phyloP scores from a whole-genome alignment of 1,284 basidiomycete genomes.

The Malassezia sp. region DNA sequence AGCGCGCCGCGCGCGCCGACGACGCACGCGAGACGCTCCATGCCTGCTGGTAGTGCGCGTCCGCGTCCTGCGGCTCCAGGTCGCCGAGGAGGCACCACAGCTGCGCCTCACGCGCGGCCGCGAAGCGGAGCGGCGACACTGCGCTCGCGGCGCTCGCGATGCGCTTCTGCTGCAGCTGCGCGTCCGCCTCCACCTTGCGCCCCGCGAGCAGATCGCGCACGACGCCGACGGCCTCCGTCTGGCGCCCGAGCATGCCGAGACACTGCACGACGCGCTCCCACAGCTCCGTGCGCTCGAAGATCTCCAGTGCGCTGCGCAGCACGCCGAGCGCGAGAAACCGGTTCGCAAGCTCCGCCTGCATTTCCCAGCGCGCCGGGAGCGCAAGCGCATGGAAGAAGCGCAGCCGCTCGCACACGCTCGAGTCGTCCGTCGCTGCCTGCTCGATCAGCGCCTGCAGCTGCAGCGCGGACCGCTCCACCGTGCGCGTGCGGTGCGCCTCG shows the following conservation, averaged over 20 bases:
- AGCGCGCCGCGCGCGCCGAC: constrained; percentile 79
- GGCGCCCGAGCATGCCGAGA: constrained; percentile 32
- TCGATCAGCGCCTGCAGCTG: constrained; percentile 45
- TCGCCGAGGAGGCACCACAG: constrained; percentile 93
- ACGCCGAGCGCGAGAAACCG: constrained; percentile 39
- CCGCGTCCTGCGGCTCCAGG: constrained; percentile 58
- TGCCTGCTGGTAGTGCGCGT: constrained; percentile 66
- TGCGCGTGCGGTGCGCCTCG: constrained; percentile 37
- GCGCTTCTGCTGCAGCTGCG: constrained; percentile 20
- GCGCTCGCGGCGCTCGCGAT: constrained; percentile 35
- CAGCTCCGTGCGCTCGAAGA: constrained; percentile 39
- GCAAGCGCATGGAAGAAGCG: constrained; percentile 39
- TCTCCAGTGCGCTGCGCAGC: constrained; percentile 39
- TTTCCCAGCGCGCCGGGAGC: constrained; percentile 42
- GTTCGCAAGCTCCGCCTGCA: constrained; percentile 41
- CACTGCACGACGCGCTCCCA: constrained; percentile 45
- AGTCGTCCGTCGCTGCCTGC: constrained; percentile 44
- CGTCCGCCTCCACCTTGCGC: constrained; percentile 36
- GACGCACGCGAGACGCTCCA: constrained; percentile 70
- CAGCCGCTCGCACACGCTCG: constrained; percentile 42
- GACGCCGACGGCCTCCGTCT: constrained; percentile 37
- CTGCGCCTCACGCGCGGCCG: constrained; percentile 69
- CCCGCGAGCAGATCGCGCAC: constrained; percentile 37
- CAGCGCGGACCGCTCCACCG: constrained; percentile 39
- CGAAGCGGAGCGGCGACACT: constrained; percentile 52